Evolutionary conservation across 2,329 filamentous ascomycete species (phyloP).

Genomic region (Harringtonia aguacate): DNA sequence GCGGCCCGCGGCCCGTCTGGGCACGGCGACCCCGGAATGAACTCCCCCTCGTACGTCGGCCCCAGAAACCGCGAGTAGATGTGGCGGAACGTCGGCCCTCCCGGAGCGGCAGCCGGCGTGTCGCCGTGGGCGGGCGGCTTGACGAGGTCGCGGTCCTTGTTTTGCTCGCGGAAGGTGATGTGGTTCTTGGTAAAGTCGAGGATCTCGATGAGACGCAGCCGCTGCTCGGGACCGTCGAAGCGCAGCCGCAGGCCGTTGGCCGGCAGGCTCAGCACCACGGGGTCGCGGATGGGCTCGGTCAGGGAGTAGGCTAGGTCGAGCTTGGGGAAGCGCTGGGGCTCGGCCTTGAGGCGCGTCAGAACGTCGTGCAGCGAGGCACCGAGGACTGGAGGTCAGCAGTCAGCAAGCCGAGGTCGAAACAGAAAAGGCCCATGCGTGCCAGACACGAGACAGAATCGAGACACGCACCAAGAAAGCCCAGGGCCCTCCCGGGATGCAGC

Average conservation of each 20-base stretch:
- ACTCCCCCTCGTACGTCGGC: conserved; percentile 90
- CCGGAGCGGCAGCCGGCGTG: conserved; percentile 6
- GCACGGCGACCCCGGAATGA: no score
- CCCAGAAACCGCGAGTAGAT: conserved; percentile 92
- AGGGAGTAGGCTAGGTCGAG: conserved; percentile 75
- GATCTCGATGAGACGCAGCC: conserved; percentile 82
- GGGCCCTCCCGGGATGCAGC: conserved; percentile 54
- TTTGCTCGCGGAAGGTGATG: conserved; percentile 65
- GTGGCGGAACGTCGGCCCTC: conserved; percentile 71
- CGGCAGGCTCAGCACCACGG: conserved; percentile 66
- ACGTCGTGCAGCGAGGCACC: conserved; percentile 88
- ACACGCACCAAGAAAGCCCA: conserved; percentile 45
- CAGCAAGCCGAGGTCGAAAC: background rate
- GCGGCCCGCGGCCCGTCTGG: no score
- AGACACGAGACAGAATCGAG: conserved; percentile 4
- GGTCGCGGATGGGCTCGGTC: conserved; percentile 61
- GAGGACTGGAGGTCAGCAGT: conserved; percentile 49
- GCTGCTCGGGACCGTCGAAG: conserved; percentile 89
- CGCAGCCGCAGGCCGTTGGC: conserved; percentile 80
- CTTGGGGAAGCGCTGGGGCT: conserved; percentile 70
- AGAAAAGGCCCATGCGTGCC: no score
- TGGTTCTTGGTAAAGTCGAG: conserved; percentile 79
- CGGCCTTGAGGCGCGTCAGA: conserved; percentile 76
- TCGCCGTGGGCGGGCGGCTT: conserved; percentile 36
- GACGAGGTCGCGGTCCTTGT: conserved; percentile 60